A percentile compares a stretch with the other conserved stretches of the same genome.
Conservation (phyloP, 257 asterid genomes). For the Vinca minor region DNA sequence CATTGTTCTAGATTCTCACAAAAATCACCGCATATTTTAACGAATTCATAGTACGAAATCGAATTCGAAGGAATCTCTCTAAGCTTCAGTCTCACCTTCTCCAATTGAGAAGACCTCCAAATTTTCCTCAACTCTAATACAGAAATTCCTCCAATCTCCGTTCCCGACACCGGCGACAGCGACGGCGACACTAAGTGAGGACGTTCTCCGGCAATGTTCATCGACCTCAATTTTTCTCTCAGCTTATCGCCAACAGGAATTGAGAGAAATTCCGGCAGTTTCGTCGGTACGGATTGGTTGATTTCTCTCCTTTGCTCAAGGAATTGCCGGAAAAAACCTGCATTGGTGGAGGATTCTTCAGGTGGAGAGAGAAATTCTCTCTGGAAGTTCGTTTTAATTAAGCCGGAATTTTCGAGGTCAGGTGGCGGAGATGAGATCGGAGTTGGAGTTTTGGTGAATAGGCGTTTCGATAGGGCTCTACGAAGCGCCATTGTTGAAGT, state of each 20-base stretch:
- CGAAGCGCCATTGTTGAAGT: conserved; percentile 66
- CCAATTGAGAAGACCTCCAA: conserved; percentile 40
- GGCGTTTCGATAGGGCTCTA: conserved; percentile 23
- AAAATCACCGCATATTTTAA: conserved; percentile 42
- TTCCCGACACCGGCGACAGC: conserved; percentile 18
- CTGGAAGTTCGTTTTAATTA: conserved; percentile 19
- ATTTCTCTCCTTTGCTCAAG: conserved; percentile 44
- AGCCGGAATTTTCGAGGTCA: conserved; percentile 17
- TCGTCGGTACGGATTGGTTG: conserved; percentile 32
- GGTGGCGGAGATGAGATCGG: conserved; percentile 15
- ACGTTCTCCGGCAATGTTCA: conserved; percentile 32
- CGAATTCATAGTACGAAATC: conserved; percentile 41
- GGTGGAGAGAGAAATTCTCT: conserved; percentile 26
- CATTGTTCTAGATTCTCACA: conserved; percentile 38
- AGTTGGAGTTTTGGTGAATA: not conserved
- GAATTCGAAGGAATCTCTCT: conserved; percentile 49
- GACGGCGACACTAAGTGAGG: too few relatives aligned
- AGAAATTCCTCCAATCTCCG: conserved; percentile 14
- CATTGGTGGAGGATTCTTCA: conserved; percentile 19
- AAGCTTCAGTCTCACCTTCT: conserved; percentile 34
- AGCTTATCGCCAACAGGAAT: conserved; percentile 60
- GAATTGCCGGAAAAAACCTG: conserved; percentile 33
- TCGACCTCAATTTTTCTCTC: conserved; percentile 41
- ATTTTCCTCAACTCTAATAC: conserved; percentile 49
- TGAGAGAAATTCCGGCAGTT: conserved; percentile 41